phyloP scores from a whole-genome alignment of 176 grass and related monocot species.

The Themeda triandra region DNA sequence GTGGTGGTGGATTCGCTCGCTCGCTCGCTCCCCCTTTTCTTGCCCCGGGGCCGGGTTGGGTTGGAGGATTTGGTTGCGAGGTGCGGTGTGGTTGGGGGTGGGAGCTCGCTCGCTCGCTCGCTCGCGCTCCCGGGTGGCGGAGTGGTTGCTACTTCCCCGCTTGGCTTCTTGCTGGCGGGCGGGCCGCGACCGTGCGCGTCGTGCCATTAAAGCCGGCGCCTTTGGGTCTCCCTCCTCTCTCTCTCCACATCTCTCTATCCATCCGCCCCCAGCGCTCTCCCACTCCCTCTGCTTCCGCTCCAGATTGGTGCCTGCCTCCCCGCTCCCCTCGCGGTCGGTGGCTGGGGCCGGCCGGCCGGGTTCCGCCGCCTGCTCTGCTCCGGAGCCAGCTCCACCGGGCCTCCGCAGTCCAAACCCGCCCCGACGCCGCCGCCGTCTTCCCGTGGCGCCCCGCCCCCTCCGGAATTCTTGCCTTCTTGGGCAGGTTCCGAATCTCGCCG shows the following conservation, averaged over 20 bases:
- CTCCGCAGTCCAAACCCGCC: not conserved
- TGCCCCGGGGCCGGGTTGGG: constrained; percentile 10
- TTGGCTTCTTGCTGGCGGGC: constrained; percentile 25
- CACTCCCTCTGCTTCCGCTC: not conserved
- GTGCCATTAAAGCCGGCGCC: constrained; percentile 46
- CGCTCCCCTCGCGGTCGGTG: not conserved
- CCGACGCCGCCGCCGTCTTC: not conserved
- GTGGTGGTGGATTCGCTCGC: too few species aligned
- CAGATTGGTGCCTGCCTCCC: not conserved
- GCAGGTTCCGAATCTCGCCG: constrained; percentile 17
- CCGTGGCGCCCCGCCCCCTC: not conserved
- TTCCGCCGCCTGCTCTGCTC: too few species aligned
- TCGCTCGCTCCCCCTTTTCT: too few species aligned
- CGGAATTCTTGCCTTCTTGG: constrained; percentile 23
- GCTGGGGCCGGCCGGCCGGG: not conserved
- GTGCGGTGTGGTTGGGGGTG: constrained; percentile 26
- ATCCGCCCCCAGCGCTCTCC: not conserved
- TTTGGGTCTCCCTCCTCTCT: not conserved
- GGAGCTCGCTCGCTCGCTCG: not conserved
- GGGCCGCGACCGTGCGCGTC: constrained; percentile 11
- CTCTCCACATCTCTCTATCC: not conserved
- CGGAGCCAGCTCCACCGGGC: not conserved
- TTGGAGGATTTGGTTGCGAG: constrained; percentile 45
- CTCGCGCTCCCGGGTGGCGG: not conserved
- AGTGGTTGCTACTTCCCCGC: constrained; percentile 29